Base-by-base conservation (phyloP, 2,329 filamentous ascomycete genomes). In the Neofusicoccum laricinum region DNA sequence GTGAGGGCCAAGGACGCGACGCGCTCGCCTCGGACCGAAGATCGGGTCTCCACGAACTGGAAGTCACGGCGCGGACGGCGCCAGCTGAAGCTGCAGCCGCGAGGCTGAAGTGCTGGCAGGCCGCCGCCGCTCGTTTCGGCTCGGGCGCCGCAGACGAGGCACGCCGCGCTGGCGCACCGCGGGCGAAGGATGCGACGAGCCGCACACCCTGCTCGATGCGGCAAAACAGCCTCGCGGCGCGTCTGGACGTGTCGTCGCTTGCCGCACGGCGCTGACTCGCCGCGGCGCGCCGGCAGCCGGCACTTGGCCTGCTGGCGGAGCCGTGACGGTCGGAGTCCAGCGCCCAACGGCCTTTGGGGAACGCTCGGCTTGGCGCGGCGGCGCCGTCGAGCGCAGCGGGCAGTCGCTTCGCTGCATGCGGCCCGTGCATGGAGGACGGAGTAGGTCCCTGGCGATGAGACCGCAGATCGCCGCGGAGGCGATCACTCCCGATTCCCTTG, bases 21-120 rank as follows among this genome's bases (percentile, higher is more conserved):
- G n/a, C 36, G 51, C 40, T 41, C 51, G 25, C 15, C 49, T 55
- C 51, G 51, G 51, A 41, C 51, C 51, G 51, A 55, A 55, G 51
- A 55, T 55, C 51, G 51, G 51, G 19, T n/a, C n/a, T n/a, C n/a
- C 11, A 30, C 14, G 15, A 30, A 19, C 12, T 15, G 43, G 10
- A 6, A 46, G 8, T 12, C 11, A 11, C 4, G 7, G 46, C 4
- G 46, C 12, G 21, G 46, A 15, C 6, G 21, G 25, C 32, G 50
- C n/a, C 50, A 15, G 46, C 46, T 14, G 25, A 30, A 7, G 1
- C 25, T 30, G 46, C 5, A 30, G 21, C 8, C 11, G 5, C 19
- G 14, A n/a, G 46, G 15, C 46, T 50, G 46, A 15, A 12, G 30
- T 49, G 19, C 48, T 30, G 15, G 51, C 34, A 43, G 3, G 19